Percentiles rank a stretch among this genome's conserved stretches.
phyloP scores from a whole-genome alignment of 345 rosid genomes.

The Eucalyptus pumila region DNA sequence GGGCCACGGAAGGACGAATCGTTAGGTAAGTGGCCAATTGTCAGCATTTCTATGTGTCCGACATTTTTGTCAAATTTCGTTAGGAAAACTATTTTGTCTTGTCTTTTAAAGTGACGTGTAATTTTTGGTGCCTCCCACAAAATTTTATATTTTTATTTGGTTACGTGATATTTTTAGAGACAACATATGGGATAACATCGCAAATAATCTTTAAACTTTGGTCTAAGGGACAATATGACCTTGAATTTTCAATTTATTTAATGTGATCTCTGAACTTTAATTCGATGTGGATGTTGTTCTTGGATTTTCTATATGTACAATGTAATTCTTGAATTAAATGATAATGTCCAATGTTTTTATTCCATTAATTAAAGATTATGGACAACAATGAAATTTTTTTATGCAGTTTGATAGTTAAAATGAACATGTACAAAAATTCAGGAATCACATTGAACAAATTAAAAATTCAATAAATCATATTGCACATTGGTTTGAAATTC shows the following conservation, averaged over 20 bases:
- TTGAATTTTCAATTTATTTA: accelerated
- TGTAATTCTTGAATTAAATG: neutral
- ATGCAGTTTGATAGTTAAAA: neutral
- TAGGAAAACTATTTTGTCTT: neutral
- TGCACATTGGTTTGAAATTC: accelerated
- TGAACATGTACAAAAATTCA: neutral
- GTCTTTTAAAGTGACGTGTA: neutral
- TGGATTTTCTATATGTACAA: neutral
- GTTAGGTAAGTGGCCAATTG: neutral
- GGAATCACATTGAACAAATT: accelerated
- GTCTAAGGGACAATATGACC: accelerated
- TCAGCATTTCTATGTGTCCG: neutral
- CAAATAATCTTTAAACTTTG: no score
- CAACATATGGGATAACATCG: accelerated
- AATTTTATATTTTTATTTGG: no score
- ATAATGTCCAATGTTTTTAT: no score
- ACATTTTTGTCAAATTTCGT: neutral
- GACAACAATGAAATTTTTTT: no score
- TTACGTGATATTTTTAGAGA: no score
- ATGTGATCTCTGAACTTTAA: accelerated
- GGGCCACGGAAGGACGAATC: neutral
- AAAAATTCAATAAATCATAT: no score
- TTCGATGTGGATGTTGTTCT: neutral
- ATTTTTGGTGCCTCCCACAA: neutral
- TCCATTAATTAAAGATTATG: neutral